These are phyloP conservation scores for Camelina hispida DNA, from an alignment of 345 rosid genomes.

Conservation along the genomic window DNA sequence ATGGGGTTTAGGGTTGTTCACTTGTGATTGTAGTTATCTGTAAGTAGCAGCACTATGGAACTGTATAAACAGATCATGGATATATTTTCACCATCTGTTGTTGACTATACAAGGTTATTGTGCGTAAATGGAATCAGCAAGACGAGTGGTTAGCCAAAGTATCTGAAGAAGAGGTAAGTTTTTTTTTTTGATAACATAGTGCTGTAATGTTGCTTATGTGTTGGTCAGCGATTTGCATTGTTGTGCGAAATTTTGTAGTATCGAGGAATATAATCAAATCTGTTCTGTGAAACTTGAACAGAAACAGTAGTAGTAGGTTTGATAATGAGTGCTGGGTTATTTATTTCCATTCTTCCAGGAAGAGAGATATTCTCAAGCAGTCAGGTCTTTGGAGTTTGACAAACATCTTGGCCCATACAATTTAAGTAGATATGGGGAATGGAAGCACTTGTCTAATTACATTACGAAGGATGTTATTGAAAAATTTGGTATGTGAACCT, in stretches of 20 bases:
- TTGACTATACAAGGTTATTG: slow-evolving; percentile 63
- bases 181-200: neutral
- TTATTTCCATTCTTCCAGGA: slow-evolving; percentile 48
- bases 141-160: slow-evolving; percentile 70
- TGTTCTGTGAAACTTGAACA: too few species aligned
- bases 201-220: neutral
- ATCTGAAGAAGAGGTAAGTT: slow-evolving; percentile 82
- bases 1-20: too few species aligned
- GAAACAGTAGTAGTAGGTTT: slow-evolving; percentile 1
- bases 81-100: slow-evolving; percentile 1
- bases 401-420: slow-evolving; percentile 80
- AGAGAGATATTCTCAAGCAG: slow-evolving; percentile 75
- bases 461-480: slow-evolving; percentile 61
- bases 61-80: neutral
- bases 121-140: slow-evolving; percentile 75
- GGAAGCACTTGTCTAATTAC: slow-evolving; percentile 76
- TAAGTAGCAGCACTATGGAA: slow-evolving; percentile 10
- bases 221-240: neutral
- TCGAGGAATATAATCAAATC: neutral
- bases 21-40: too few species aligned
- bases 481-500: slow-evolving; percentile 59
- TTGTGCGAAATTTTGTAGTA: too few species aligned
- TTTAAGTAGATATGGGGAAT: slow-evolving; percentile 64
- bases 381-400: slow-evolving; percentile 76
- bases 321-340: neutral